Base-by-base conservation (phyloP, 768 basidiomycete species). In the Pisolithus sp. region DNA sequence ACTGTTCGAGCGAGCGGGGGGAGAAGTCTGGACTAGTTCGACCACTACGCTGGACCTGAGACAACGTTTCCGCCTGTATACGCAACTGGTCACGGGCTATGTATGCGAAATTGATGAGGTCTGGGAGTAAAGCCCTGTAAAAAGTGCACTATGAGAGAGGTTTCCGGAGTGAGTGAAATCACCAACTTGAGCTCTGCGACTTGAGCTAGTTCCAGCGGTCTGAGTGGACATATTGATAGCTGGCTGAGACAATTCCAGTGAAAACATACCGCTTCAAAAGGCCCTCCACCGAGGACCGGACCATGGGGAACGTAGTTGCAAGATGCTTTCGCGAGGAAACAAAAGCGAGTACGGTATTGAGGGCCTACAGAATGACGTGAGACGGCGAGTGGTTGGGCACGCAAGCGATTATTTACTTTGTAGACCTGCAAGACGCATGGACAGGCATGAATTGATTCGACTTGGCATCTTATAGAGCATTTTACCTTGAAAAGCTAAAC, bases 341-440 rank as follows among this genome's bases (percentile, higher is more conserved):
- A 61, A 95, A 95, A 0, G 87, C 91, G 38, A 93, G 77, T 4
- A 95, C 89, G 13, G 91, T 90, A 59, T 93, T 94, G 44, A 94
- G 71, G 9, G 91, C 89, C 89, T 94, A 47, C 5, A 37, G 13
- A 12, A 15, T 5, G 50, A 51, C 17, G 28, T 36, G 21, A 26
- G 17, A 17, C 48, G 9, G 36, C 40, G 13, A 48, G 30, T 49
- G 44, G 17, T 46, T 9, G n/a, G 23, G 38, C 7, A 24, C n/a
- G 37, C 24, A 5, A 17, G 37, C 34, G 47, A 44, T 23, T 40
- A 46, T 63, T 49, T 56, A 72, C 74, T 68, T 78, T 73, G 65
- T 71, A 74, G 21, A 80, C 68, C 73, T 80, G 48, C 53, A 45
- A 28, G 18, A 17, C 24, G 30, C 21, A 6, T 51, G 34, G 46